These are phyloP conservation scores for Neurospora sp. DNA, from an alignment of 495 filamentous ascomycete species.

Conservation along the genomic window DNA sequence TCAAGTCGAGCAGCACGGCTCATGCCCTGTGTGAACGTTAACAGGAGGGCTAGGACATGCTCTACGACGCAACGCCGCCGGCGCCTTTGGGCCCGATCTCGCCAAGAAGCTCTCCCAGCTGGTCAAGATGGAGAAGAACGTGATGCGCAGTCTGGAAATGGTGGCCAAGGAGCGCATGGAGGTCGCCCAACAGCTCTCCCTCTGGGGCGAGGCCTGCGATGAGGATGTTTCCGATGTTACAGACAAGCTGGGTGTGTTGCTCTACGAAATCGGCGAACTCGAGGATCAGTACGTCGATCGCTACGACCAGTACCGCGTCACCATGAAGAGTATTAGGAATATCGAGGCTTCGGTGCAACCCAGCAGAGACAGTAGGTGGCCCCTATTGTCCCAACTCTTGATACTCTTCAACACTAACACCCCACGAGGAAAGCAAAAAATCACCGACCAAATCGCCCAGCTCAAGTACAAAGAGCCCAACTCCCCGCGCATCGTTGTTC, in stretches of 20 bases:
- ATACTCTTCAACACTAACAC: neutral
- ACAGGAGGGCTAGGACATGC: constrained; percentile 63
- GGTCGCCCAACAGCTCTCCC: constrained; percentile 95
- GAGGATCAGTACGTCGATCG: constrained; percentile 97
- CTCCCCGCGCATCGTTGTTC: constrained; percentile 91
- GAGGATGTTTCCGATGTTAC: constrained; percentile 98
- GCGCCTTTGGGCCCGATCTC: constrained; percentile 91
- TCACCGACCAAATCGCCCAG: constrained; percentile 96
- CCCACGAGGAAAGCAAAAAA: constrained; percentile 87
- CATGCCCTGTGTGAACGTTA: constrained; percentile 5
- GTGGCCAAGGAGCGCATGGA: constrained; percentile 96
- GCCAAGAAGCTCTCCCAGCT: constrained; percentile 95
- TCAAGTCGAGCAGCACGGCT: neutral
- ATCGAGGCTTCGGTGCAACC: constrained; percentile 98
- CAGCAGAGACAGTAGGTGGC: constrained; percentile 78
- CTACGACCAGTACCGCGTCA: constrained; percentile 98
- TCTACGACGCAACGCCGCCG: constrained; percentile 80
- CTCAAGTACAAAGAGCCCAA: constrained; percentile 99
- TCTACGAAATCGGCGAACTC: constrained; percentile 97
- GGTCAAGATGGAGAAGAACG: constrained; percentile 99
- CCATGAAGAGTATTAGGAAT: constrained; percentile 97
- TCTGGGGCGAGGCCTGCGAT: constrained; percentile 94
- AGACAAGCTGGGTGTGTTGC: constrained; percentile 93
- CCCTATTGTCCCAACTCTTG: neutral
- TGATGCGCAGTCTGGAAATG: constrained; percentile 95